Conservation (phyloP, 2,329 filamentous ascomycete genomes). For the Sphaerostilbella broomeana region DNA sequence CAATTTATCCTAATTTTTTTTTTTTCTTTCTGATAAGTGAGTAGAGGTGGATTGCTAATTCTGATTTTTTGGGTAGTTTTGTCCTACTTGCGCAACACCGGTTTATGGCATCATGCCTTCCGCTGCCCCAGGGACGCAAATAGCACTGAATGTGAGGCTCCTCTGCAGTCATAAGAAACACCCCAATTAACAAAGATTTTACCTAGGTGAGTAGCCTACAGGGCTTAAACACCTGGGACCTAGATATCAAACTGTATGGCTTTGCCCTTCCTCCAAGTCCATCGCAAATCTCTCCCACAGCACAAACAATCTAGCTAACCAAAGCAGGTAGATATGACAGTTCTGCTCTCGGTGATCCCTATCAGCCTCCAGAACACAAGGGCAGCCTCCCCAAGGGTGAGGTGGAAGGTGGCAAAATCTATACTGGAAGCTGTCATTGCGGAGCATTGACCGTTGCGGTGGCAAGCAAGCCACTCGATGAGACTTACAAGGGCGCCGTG, state of each 20-base stretch:
- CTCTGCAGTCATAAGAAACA: neutral
- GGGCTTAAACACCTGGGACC: constrained; percentile 34
- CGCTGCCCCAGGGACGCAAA: neutral
- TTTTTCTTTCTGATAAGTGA: too few species aligned
- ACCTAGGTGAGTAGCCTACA: too few species aligned
- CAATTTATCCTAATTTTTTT: neutral
- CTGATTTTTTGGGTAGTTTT: constrained; percentile 39
- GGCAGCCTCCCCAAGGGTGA: constrained; percentile 34
- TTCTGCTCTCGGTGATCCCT: constrained; percentile 24
- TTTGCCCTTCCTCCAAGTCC: neutral
- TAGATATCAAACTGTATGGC: constrained; percentile 31
- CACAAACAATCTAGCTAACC: neutral
- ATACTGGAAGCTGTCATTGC: constrained; percentile 49
- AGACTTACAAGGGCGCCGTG: constrained; percentile 25
- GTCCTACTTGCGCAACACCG: constrained; percentile 42
- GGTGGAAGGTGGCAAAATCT: constrained; percentile 33
- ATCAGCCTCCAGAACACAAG: constrained; percentile 31
- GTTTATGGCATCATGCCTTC: constrained; percentile 26
- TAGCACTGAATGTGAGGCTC: constrained; percentile 14
- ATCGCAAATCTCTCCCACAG: too few species aligned
- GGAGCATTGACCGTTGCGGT: constrained; percentile 41
- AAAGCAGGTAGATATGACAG: constrained; percentile 33
- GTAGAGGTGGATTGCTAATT: too few species aligned
- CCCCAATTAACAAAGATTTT: neutral
- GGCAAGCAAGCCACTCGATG: constrained; percentile 36